Conservation (phyloP, 2,329 filamentous ascomycete genomes). For the Cryphonectria japonica region DNA sequence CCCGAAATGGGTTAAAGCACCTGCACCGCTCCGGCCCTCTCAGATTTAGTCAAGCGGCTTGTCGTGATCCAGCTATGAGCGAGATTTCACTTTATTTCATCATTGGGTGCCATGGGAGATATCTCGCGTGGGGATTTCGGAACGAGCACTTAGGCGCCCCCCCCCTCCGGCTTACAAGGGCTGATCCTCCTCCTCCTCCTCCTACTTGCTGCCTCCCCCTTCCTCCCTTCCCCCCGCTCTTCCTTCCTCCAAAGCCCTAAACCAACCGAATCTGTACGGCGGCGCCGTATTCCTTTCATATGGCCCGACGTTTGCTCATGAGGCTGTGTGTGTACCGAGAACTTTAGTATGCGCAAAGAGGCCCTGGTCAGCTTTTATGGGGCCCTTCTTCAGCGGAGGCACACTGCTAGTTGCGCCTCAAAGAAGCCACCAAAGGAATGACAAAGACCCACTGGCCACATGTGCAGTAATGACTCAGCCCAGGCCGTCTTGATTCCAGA, state of each 20-base stretch:
- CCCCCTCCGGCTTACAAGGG: too few relatives aligned
- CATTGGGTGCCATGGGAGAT: not conserved
- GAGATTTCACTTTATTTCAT: not conserved
- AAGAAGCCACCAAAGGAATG: not conserved
- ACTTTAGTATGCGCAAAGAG: not conserved
- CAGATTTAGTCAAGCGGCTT: not conserved
- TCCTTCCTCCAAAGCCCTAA: too few relatives aligned
- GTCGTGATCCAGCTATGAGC: not conserved
- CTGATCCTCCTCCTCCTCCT: not conserved
- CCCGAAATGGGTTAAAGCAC: not conserved
- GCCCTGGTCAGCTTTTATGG: not conserved
- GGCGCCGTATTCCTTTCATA: not conserved
- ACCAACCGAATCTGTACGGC: not conserved
- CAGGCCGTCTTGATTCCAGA: not conserved
- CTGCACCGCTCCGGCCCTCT: not conserved
- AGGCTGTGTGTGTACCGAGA: not conserved
- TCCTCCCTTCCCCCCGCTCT: not conserved
- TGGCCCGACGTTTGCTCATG: not conserved
- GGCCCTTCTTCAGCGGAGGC: too few relatives aligned
- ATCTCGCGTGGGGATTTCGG: too few relatives aligned
- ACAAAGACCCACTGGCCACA: too few relatives aligned
- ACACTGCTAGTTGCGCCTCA: not conserved
- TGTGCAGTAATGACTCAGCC: not conserved
- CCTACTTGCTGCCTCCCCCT: too few relatives aligned
- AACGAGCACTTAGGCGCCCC: too few relatives aligned